Evolutionary conservation across 2,329 filamentous ascomycete species (phyloP).

Genomic region (Ampelomyces quisqualis): DNA sequence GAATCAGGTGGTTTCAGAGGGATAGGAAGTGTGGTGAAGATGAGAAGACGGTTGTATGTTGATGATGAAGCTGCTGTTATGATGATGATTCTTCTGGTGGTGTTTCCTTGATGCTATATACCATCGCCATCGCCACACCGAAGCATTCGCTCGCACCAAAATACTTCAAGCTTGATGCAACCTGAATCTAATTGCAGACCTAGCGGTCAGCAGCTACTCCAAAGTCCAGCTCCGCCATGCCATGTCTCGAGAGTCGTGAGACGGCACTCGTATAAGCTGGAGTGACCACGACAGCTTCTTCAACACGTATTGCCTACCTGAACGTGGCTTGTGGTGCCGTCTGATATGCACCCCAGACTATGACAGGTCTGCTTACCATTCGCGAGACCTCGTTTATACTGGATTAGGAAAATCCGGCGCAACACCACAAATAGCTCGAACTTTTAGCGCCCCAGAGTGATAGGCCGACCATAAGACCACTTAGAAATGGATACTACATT

Average conservation of each 20-base stretch:
- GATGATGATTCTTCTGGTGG: background rate
- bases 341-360: slow-evolving; percentile 1
- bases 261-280: background rate
- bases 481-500: too few species aligned
- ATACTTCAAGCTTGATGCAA: background rate
- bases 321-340: slow-evolving; percentile 5
- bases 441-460: too few species aligned
- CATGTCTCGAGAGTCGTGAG: background rate
- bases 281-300: background rate
- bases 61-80: slow-evolving; percentile 1
- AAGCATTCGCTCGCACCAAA: background rate
- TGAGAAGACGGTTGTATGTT: slow-evolving; percentile 6
- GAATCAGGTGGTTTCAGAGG: slow-evolving; percentile 1
- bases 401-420: background rate
- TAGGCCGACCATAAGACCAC: too few species aligned
- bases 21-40: background rate
- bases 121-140: background rate
- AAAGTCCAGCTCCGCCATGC: slow-evolving; percentile 2
- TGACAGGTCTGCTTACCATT: background rate
- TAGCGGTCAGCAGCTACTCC: background rate
- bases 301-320: background rate
- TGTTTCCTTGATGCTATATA: background rate
- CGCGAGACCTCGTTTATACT: background rate
- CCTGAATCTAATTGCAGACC: background rate
- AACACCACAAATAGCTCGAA: background rate